phyloP scores from a whole-genome alignment of 768 basidiomycete species.

The Erythrobasidium yunnanense region DNA sequence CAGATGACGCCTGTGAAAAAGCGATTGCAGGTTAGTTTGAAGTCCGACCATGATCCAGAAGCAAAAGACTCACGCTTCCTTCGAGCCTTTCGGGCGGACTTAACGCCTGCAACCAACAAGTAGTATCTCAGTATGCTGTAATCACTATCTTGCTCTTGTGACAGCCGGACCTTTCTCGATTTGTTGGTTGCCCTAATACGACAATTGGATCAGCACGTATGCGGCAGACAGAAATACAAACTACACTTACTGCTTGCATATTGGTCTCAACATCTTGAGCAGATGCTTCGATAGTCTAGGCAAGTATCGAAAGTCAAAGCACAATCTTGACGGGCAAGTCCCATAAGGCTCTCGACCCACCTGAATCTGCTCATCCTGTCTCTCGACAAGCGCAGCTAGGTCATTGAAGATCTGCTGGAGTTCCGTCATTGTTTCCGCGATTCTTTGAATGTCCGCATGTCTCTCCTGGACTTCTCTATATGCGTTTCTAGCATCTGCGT shows the following conservation, averaged over 20 bases:
- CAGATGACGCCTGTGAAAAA: not conserved
- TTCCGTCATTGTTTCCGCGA: slow-evolving; percentile 78
- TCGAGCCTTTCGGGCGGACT: slow-evolving; percentile 50
- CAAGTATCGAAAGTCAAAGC: not conserved
- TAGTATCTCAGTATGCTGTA: too few species aligned
- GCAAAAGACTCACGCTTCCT: slow-evolving; percentile 97
- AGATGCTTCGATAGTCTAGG: slow-evolving; percentile 51
- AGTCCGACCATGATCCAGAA: too few species aligned
- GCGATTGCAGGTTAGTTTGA: too few species aligned
- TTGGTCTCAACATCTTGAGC: slow-evolving; percentile 57
- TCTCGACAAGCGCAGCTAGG: slow-evolving; percentile 42
- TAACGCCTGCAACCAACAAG: too few species aligned
- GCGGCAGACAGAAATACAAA: not conserved
- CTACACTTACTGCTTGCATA: slow-evolving; percentile 46
- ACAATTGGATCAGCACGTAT: not conserved
- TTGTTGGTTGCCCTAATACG: not conserved
- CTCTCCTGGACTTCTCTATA: slow-evolving; percentile 67
- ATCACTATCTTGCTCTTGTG: too few species aligned
- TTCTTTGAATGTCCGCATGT: slow-evolving; percentile 70
- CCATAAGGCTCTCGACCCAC: too few species aligned
- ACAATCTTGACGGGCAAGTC: not conserved
- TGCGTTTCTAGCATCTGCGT: slow-evolving; percentile 22
- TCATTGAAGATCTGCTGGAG: slow-evolving; percentile 79
- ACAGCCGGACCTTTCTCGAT: slow-evolving; percentile 13
- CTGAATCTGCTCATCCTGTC: slow-evolving; percentile 57